Base-by-base conservation (phyloP, 805 yeast genomes). In the Jamesozyma gamospora region DNA sequence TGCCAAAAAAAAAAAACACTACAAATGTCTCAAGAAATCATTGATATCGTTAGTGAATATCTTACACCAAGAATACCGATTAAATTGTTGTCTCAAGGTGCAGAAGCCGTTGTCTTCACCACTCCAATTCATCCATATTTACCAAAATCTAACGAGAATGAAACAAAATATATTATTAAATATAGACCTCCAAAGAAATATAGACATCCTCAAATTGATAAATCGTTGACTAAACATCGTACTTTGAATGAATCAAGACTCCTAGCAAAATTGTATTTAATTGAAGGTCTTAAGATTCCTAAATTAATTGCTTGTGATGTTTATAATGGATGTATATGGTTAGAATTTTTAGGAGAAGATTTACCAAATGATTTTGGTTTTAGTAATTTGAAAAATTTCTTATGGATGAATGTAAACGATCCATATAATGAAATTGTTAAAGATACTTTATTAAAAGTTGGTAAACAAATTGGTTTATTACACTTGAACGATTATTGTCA, bases 131-230 rank as follows among this genome's bases (percentile, higher is more conserved):
- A 86, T 58, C 95, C 95, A 19, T 86, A 81, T 53, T 52, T 70
- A 19, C 70, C 76, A 8, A 13, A 28, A 12, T 15, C 24, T 15
- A 38, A n/a, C 3, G 37, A 44, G 10, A 21, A 37, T 1, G 17
- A 32, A 2, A 39, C 51, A 4, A 58, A 64, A 40, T 81, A 68
- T 56, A 78, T 90, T 28, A 68, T 86, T 45, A 92, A 92, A 58
- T 88, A 72, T 58, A 71, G 98, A 47, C 96, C 98, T 1, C 74
- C 79, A 18, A 92, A 92, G 56, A 76, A 81, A n/a, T 92, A 92
- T 56, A 70, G 98, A 55, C 95, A 92, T 52, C 86, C 86, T 4
- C 70, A 71, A 28, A 73, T 92, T 19, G 98, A 92, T 61, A 70
- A 71, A 8, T 70, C 70, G 34, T 70, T 92, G 36, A 85, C 94